Conservation (phyloP, 768 basidiomycete species). For the Kwoniella sp. region DNA sequence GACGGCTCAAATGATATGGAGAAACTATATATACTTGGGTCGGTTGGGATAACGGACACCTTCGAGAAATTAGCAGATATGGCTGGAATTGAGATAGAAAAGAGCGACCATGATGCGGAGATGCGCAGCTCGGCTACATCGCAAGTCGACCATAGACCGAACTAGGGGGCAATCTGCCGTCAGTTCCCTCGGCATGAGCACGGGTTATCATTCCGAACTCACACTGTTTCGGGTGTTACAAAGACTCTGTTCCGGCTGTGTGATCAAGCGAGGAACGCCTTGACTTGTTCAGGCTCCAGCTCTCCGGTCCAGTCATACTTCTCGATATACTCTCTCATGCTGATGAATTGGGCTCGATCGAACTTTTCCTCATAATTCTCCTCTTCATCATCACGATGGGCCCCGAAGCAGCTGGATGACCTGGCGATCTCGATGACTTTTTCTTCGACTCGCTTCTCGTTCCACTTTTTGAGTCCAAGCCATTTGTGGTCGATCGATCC, state of each 20-base stretch:
- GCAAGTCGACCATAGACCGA: no score
- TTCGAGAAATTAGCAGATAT: no score
- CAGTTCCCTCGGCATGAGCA: no score
- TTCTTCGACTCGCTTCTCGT: background rate
- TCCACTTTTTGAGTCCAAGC: background rate
- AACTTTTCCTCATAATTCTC: background rate
- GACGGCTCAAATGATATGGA: no score
- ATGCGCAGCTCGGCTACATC: no score
- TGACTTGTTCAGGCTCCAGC: background rate
- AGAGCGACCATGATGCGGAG: no score
- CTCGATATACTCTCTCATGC: constrained; percentile 10
- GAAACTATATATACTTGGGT: no score
- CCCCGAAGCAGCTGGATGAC: background rate
- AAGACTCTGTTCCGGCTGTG: background rate
- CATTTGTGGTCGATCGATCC: constrained; percentile 4
- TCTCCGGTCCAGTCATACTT: constrained; percentile 14
- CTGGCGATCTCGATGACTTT: background rate
- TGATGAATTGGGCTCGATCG: background rate
- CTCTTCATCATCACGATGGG: background rate
- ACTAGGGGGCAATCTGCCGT: no score
- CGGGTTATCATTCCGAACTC: no score
- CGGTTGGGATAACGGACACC: no score
- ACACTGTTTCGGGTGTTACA: no score
- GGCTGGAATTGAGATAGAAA: no score
- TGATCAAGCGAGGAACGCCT: constrained; percentile 6